These are phyloP conservation scores for Pelargonium australe DNA, from an alignment of 441 rosid species.

Conservation along the genomic window DNA sequence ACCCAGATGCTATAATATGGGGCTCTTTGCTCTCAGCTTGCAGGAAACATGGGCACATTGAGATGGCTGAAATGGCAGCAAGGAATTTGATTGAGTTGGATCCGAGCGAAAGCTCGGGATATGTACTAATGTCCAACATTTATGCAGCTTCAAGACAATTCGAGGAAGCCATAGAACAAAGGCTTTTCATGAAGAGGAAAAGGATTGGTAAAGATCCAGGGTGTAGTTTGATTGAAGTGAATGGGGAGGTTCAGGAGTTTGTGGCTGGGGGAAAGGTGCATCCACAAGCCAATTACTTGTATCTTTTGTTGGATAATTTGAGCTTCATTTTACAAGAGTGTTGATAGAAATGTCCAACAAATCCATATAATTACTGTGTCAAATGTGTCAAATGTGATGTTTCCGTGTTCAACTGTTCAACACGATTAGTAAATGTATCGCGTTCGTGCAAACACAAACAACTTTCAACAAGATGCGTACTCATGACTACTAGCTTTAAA, in stretches of 20 bases:
- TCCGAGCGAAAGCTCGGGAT: slow-evolving; percentile 43
- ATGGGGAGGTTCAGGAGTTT: slow-evolving; percentile 55
- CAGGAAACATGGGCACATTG: slow-evolving; percentile 37
- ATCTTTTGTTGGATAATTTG: slow-evolving; percentile 35
- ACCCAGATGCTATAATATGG: slow-evolving; percentile 45
- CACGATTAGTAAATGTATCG: too few relatives aligned
- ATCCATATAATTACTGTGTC: too few relatives aligned
- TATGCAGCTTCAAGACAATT: slow-evolving; percentile 37
- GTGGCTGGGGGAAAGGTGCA: slow-evolving; percentile 47
- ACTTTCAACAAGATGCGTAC: too few relatives aligned
- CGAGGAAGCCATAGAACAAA: slow-evolving; percentile 39
- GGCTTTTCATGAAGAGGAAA: slow-evolving; percentile 43
- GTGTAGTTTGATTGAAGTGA: slow-evolving; percentile 54
- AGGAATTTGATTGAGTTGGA: slow-evolving; percentile 33
- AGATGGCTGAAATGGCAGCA: slow-evolving; percentile 43
- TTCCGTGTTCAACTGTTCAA: too few relatives aligned
- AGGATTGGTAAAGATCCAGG: slow-evolving; percentile 51
- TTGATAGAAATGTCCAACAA: not conserved
- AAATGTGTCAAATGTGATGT: too few relatives aligned
- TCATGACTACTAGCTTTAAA: too few relatives aligned
- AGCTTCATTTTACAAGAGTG: slow-evolving; percentile 17
- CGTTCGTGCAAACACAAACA: too few relatives aligned
- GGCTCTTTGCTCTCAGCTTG: slow-evolving; percentile 49
- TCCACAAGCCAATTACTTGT: slow-evolving; percentile 44
- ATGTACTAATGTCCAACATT: slow-evolving; percentile 55